These are phyloP conservation scores for Aspergillus tanneri DNA, from an alignment of 2,329 filamentous ascomycete genomes.

Conservation along the genomic window DNA sequence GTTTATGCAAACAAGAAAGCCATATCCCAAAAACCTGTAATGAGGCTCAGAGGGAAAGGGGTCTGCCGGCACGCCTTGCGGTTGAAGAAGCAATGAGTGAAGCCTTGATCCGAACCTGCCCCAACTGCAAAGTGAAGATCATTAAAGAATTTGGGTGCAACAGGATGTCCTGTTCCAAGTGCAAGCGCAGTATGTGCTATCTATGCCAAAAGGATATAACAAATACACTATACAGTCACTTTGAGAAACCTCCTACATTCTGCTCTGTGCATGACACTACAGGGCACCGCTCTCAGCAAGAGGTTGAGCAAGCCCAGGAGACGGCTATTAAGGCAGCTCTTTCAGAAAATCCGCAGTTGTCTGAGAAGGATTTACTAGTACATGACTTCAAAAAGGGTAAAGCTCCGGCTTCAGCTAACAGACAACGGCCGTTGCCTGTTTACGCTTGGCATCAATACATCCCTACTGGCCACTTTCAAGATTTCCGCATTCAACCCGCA, in stretches of 20 bases:
- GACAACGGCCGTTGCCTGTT: too few relatives aligned
- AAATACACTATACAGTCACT: conserved; percentile 65
- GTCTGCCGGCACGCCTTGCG: conserved; percentile 60
- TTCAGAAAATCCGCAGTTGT: conserved; percentile 24
- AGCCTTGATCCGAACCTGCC: conserved; percentile 71
- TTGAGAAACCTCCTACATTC: conserved; percentile 55
- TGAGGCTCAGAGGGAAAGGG: conserved; percentile 61
- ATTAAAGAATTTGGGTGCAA: conserved; percentile 80
- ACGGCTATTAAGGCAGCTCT: conserved; percentile 30
- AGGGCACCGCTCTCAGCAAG: conserved; percentile 20
- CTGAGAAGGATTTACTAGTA: conserved; percentile 22
- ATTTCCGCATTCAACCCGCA: too few relatives aligned
- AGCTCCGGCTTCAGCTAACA: not conserved
- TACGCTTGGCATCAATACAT: too few relatives aligned
- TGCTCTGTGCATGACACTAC: conserved; percentile 19
- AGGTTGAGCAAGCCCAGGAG: conserved; percentile 31
- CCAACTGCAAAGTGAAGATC: conserved; percentile 67
- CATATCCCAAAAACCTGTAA: conserved; percentile 73
- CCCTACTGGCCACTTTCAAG: too few relatives aligned
- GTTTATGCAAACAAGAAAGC: conserved; percentile 65
- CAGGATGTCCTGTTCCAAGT: conserved; percentile 73
- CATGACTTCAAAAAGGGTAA: not conserved
- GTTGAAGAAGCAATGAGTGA: conserved; percentile 84
- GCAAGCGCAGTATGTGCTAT: conserved; percentile 55
- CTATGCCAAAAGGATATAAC: conserved; percentile 63